Percentiles rank a stretch among this genome's conserved stretches.
Evolutionary conservation across 1,284 basidiomycete genomes (phyloP).

Genomic region (Leccinum fuscescens): DNA sequence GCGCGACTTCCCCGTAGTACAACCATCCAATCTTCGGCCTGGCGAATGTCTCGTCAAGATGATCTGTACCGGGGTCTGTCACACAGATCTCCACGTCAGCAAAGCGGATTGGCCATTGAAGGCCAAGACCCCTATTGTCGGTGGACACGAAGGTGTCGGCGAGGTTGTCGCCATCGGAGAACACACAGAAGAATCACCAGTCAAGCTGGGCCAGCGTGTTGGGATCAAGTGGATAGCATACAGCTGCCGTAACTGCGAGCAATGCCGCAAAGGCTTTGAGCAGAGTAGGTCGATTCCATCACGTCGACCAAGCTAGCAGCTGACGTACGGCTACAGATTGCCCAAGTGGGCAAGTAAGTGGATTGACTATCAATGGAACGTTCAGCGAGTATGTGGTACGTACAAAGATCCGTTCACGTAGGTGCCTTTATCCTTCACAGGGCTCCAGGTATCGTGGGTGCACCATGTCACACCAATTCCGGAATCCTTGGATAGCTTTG

Average conservation of each 20-base stretch:
- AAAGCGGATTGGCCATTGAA: constrained; percentile 72
- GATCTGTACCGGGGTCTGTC: constrained; percentile 70
- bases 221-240: constrained; percentile 87
- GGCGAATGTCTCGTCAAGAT: constrained; percentile 84
- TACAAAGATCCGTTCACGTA: neutral
- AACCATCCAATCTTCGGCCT: constrained; percentile 64
- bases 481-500: constrained; percentile 57
- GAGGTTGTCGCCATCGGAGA: constrained; percentile 76
- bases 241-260: constrained; percentile 71
- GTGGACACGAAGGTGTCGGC: constrained; percentile 84
- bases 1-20: constrained; percentile 57
- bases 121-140: constrained; percentile 72
- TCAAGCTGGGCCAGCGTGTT: constrained; percentile 77
- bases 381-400: constrained; percentile 78
- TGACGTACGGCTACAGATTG: constrained; percentile 37
- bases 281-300: constrained; percentile 47
- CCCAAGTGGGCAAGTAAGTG: constrained; percentile 57
- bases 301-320: no score
- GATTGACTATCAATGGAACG: constrained; percentile 79
- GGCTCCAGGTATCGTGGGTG: constrained; percentile 55
- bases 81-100: constrained; percentile 78
- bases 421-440: neutral
- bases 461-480: constrained; percentile 78
- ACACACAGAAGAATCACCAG: constrained; percentile 57
- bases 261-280: constrained; percentile 71